Evolutionary conservation across 2,329 filamentous ascomycete genomes (phyloP).

Genomic region (Cladosporium sp.): DNA sequence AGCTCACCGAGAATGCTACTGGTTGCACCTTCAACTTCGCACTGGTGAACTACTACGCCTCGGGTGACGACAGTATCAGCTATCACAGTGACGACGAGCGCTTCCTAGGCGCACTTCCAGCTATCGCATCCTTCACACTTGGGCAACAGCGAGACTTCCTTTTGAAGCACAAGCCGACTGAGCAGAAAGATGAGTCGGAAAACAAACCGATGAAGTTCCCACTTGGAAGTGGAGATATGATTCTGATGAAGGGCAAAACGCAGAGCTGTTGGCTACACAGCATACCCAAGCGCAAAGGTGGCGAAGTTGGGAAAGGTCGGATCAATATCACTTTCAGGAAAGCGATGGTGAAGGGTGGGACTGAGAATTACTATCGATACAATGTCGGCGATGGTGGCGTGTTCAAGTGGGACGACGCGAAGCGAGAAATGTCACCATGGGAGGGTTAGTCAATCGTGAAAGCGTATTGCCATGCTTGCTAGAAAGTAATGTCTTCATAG

Average conservation of each 20-base stretch:
- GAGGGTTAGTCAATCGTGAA: neutral
- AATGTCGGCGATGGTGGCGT: slow-evolving; percentile 72
- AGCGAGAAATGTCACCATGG: slow-evolving; percentile 52
- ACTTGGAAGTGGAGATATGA: slow-evolving; percentile 72
- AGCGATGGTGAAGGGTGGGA: slow-evolving; percentile 70
- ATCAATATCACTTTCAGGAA: slow-evolving; percentile 77
- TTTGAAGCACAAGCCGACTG: slow-evolving; percentile 72
- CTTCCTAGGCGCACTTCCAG: slow-evolving; percentile 69
- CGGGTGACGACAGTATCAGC: slow-evolving; percentile 72
- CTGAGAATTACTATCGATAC: slow-evolving; percentile 82
- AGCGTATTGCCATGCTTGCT: neutral
- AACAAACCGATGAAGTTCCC: slow-evolving; percentile 52
- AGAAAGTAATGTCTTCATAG: neutral
- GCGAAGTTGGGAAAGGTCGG: slow-evolving; percentile 61
- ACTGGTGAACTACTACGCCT: slow-evolving; percentile 82
- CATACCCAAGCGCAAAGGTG: slow-evolving; percentile 72
- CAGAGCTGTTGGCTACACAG: slow-evolving; percentile 77
- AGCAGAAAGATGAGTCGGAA: slow-evolving; percentile 41
- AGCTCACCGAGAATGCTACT: slow-evolving; percentile 65
- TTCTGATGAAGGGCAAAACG: slow-evolving; percentile 75
- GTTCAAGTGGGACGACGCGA: slow-evolving; percentile 66
- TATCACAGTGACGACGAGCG: slow-evolving; percentile 81
- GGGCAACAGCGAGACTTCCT: slow-evolving; percentile 74
- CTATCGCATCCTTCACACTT: slow-evolving; percentile 74
- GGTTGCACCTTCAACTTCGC: slow-evolving; percentile 75